Base-by-base conservation (phyloP, 768 basidiomycete species). In the Crepidotus variabilis region DNA sequence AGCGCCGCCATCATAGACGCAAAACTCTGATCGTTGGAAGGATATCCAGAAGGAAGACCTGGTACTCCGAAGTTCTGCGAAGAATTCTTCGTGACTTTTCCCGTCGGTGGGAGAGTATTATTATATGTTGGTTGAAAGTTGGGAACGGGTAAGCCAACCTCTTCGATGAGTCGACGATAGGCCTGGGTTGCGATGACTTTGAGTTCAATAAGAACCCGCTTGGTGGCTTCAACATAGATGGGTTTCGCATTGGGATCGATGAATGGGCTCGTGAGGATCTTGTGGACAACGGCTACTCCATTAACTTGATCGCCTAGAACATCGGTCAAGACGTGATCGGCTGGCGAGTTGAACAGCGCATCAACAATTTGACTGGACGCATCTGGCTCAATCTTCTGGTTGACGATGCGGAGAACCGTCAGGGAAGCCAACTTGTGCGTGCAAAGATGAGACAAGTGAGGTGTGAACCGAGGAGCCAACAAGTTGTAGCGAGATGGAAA, bases 341-440 rank as follows among this genome's bases (percentile, higher is more conserved):
- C 85, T 6, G 87, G 86, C 0, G 93, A 94, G n/a, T 83, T 83
- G 78, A 98, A 97, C 60, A 99, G 74, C 1, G 93, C 90, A 50
- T 94, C 87, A 57, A 96, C 86, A 52, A 98, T 87, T 62, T 91
- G 88, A 49, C 76, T 79, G 18, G 92, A 91, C 13, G 97, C 96
- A 45, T 91, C 84, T 0, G 90, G 87, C 68, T 98, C 97, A 22
- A 88, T 87, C 72, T 92, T 93, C 73, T 99, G 97, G 67, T 98
- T 98, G 70, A 98, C 88, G 63, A 99, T 93, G 68, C 95, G 82
- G 61, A 99, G 79, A 39, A 98, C 94, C 1, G 94, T 96, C 61
- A 95, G 79, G 1, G 94, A 97, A 0, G 97, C 96, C 64, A 99
- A 72, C 72, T 98, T 98, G 78, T 99, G 97, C 2, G 94, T 97